Conservation (phyloP, 768 basidiomycete genomes). For the Boletus sensibilis region DNA sequence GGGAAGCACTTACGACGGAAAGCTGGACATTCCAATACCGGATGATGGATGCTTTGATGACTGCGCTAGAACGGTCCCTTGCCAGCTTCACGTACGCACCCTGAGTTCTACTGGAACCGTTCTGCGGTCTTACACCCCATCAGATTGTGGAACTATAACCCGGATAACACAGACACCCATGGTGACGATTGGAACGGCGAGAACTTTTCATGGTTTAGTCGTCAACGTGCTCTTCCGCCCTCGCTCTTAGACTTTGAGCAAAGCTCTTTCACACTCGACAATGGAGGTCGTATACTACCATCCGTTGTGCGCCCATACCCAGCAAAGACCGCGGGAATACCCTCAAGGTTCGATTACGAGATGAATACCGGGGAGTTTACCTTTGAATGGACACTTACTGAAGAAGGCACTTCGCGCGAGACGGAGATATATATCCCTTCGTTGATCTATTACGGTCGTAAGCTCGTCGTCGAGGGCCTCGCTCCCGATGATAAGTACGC, state of each 20-base stretch:
- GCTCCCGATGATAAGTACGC: conserved; percentile 46
- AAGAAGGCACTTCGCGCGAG: conserved; percentile 43
- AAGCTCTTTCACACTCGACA: conserved; percentile 69
- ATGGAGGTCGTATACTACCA: conserved; percentile 74
- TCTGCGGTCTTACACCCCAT: not conserved
- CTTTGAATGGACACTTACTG: conserved; percentile 55
- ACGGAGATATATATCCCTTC: conserved; percentile 86
- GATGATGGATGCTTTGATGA: conserved; percentile 95
- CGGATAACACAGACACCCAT: conserved; percentile 68
- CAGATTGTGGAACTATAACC: conserved; percentile 96
- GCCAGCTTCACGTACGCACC: conserved; percentile 81
- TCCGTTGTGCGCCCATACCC: conserved; percentile 89
- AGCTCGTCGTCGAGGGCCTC: conserved; percentile 59
- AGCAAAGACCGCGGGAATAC: conserved; percentile 86
- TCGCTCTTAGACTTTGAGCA: conserved; percentile 59
- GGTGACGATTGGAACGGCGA: conserved; percentile 97
- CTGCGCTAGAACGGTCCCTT: conserved; percentile 71
- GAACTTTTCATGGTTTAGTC: conserved; percentile 94
- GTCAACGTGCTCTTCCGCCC: conserved; percentile 52
- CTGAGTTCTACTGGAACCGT: not conserved
- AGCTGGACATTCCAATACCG: conserved; percentile 80
- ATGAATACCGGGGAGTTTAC: conserved; percentile 66
- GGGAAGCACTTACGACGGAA: conserved; percentile 67
- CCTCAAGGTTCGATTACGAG: conserved; percentile 71
- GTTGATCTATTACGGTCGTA: conserved; percentile 53